Percentiles rank a stretch among this genome's conserved stretches.
Conservation (phyloP, 495 filamentous ascomycete genomes). For the Neurospora cerealis region DNA sequence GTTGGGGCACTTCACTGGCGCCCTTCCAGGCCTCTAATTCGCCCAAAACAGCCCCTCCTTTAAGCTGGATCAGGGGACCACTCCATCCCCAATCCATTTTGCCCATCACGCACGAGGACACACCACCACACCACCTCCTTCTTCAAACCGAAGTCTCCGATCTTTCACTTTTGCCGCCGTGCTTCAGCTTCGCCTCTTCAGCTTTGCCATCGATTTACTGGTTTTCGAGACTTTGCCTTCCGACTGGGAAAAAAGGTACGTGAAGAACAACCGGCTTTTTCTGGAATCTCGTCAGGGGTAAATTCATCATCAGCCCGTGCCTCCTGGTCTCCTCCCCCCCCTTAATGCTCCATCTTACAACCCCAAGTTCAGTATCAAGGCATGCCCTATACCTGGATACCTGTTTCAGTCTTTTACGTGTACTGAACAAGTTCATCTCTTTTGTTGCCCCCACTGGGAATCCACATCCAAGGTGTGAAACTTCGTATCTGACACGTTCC, state of each 20-base stretch:
- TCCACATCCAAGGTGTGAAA: neutral
- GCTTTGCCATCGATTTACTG: neutral
- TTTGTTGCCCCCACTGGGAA: neutral
- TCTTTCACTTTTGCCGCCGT: neutral
- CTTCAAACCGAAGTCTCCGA: neutral
- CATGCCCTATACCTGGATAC: neutral
- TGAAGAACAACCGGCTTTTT: neutral
- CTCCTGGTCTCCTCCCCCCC: neutral
- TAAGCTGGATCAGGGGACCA: neutral
- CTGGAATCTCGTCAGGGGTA: neutral
- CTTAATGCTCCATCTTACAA: neutral
- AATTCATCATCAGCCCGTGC: neutral
- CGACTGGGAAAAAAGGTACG: neutral
- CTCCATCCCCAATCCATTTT: neutral
- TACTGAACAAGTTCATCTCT: neutral
- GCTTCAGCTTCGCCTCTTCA: neutral
- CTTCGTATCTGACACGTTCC: neutral
- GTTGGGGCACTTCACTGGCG: neutral
- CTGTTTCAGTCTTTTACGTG: neutral
- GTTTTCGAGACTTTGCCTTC: neutral
- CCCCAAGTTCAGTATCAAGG: neutral
- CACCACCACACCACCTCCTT: neutral
- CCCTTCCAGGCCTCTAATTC: neutral
- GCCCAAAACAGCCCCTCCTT: neutral
- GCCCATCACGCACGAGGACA: neutral